These are phyloP conservation scores for Termitomyces sp. DNA, from an alignment of 768 basidiomycete species.

Conservation along the genomic window DNA sequence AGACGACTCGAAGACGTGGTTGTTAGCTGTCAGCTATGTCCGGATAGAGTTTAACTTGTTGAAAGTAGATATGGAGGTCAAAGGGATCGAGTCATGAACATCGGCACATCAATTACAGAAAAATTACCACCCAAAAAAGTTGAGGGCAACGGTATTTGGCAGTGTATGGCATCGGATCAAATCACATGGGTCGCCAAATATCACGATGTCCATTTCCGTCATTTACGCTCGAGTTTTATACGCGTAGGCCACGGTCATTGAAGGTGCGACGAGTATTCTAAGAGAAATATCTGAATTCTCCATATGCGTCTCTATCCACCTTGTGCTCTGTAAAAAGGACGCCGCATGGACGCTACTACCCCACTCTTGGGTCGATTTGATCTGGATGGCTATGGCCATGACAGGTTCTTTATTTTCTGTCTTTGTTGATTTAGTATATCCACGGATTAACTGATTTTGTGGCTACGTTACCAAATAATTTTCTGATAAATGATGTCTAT, in stretches of 20 bases:
- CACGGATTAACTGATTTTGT: not conserved
- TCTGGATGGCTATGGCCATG: not conserved
- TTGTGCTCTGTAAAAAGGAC: not conserved
- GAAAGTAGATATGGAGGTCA: not conserved
- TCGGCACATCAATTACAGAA: not conserved
- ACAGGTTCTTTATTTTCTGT: not conserved
- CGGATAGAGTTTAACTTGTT: not conserved
- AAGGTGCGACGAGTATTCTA: not conserved
- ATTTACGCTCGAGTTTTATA: not conserved
- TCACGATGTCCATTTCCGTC: conserved; percentile 8
- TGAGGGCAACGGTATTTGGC: not conserved
- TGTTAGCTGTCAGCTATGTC: not conserved
- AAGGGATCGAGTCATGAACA: not conserved
- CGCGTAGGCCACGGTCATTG: not conserved
- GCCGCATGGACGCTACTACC: not conserved
- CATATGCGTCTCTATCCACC: not conserved
- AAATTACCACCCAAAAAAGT: not conserved
- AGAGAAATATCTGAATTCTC: not conserved
- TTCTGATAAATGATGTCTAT: not conserved
- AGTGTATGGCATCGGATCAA: not conserved
- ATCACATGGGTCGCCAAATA: conserved; percentile 5
- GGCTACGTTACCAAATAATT: not conserved
- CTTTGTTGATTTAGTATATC: not conserved
- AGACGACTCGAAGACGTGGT: not conserved
- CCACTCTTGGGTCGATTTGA: not conserved